Base-by-base conservation (phyloP, 2,329 filamentous ascomycete genomes). In the Biscogniauxia marginata region DNA sequence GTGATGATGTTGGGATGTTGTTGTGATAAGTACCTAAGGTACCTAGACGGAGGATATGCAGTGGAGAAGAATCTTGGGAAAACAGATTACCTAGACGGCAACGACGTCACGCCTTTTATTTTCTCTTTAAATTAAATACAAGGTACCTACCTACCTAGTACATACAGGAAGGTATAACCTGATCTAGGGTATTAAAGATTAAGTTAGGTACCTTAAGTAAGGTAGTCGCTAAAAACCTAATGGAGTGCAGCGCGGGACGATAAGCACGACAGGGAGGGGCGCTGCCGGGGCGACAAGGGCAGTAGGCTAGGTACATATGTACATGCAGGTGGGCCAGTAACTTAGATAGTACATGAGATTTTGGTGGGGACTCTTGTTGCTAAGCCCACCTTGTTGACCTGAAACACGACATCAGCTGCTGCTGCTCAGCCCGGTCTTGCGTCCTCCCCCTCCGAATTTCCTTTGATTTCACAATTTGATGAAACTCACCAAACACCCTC, bases 351-450 rank as follows among this genome's bases (percentile, higher is more conserved):
- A 18, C 16, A 49, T 9, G 25, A 11, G 23, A 22, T 30, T 18
- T 52, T n/a, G n/a, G 53, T 49, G 43, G 22, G 24, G 45, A 43
- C 44, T 58, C 57, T 56, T 49, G 53, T 21, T 61, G 55, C 61
- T 63, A 55, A 57, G 59, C 59, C 61, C 46, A 34, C 56, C 55
- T 59, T 58, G 53, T 58, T 56, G 61, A 63, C 55, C 53, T 63
- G 61, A 63, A 63, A 63, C 61, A 53, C 50, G 39, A 56, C 56
- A 62, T 62, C 61, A 58, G 43, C 61, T 61, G 59, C 53, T 24
- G 19, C 52, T 50, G 51, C 25, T 50, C 20, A 49, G 56, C 53
- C 56, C 47, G 47, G 24, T 54, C 50, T 62, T 55, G 58, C 58
- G 56, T 53, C 54, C 48, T 25, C n/a, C 46, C 19, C 19, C 7